A percentile compares a stretch with the other conserved stretches of the same genome.
phyloP scores from a whole-genome alignment of 306 rosid genomes.

The Astragalus glycyphyllos region DNA sequence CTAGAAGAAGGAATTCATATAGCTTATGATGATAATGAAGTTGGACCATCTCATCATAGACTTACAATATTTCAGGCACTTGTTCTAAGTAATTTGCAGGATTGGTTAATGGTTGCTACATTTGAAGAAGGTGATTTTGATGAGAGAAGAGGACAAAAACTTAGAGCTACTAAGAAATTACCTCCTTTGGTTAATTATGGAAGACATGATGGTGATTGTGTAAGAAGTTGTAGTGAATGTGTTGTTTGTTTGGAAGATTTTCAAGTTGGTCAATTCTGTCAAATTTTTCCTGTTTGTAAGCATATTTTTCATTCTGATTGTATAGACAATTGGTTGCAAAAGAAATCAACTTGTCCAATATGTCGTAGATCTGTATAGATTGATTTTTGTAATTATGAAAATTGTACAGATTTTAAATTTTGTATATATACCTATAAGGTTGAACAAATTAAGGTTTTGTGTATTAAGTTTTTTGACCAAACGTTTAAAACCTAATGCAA shows the following conservation, averaged over 20 bases:
- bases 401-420: not conserved
- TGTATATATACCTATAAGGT: not conserved
- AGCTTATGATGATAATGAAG: not conserved
- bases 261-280: slow-evolving; percentile 51
- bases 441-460: not conserved
- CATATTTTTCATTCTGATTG: slow-evolving; percentile 71
- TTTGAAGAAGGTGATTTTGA: slow-evolving; percentile 18
- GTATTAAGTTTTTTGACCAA: too few species aligned
- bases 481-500: too few species aligned
- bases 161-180: slow-evolving; percentile 52
- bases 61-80: slow-evolving; percentile 27
- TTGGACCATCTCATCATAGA: not conserved
- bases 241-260: slow-evolving; percentile 74
- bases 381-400: slow-evolving; percentile 2
- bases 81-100: slow-evolving; percentile 27
- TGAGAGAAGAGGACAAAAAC: slow-evolving; percentile 49
- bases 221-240: slow-evolving; percentile 46
- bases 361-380: slow-evolving; percentile 41
- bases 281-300: slow-evolving; percentile 57
- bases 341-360: slow-evolving; percentile 53
- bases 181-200: slow-evolving; percentile 60
- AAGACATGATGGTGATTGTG: slow-evolving; percentile 30
- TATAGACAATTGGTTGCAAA: slow-evolving; percentile 61
- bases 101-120: slow-evolving; percentile 30
- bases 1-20: slow-evolving; percentile 32